These are phyloP conservation scores for Casuarina cunninghamiana DNA, from an alignment of 306 rosid genomes.

Conservation along the genomic window DNA sequence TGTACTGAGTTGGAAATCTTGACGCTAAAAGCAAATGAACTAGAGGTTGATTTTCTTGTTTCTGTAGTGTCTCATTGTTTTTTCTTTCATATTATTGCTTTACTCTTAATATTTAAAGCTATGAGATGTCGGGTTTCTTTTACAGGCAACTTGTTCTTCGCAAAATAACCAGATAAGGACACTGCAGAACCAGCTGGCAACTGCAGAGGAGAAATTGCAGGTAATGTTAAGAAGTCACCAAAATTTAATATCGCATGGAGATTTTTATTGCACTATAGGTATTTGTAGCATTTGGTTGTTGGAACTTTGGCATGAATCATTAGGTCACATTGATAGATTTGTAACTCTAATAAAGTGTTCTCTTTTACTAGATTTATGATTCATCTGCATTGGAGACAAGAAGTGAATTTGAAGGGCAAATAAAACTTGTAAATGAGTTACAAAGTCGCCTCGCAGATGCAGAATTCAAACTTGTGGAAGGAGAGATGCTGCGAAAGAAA, in stretches of 20 bases:
- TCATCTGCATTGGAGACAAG: slow-evolving; percentile 66
- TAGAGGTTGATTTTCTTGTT: slow-evolving; percentile 62
- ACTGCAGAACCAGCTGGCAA: slow-evolving; percentile 54
- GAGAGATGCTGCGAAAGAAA: slow-evolving; percentile 82
- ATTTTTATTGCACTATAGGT: slow-evolving; percentile 2
- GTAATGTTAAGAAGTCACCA: slow-evolving; percentile 40
- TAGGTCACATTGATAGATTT: neutral
- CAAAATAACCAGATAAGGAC: slow-evolving; percentile 59
- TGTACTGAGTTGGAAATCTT: slow-evolving; percentile 57
- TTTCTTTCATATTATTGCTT: slow-evolving; percentile 7
- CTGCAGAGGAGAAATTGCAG: slow-evolving; percentile 77
- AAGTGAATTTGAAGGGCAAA: slow-evolving; percentile 77
- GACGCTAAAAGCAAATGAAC: slow-evolving; percentile 50
- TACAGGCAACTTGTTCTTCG: slow-evolving; percentile 67
- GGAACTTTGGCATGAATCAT: slow-evolving; percentile 3
- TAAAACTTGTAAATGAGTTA: slow-evolving; percentile 61
- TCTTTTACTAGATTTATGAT: slow-evolving; percentile 66
- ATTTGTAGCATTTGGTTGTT: slow-evolving; percentile 17
- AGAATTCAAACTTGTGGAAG: slow-evolving; percentile 76
- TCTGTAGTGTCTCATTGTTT: slow-evolving; percentile 8
- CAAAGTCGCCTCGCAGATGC: slow-evolving; percentile 73
- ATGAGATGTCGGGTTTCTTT: slow-evolving; percentile 20
- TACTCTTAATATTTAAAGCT: slow-evolving; percentile 11
- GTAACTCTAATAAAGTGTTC: slow-evolving; percentile 18
- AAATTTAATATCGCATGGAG: neutral